Conservation (phyloP, 129 eudicot species). For the Glebionis coronaria region DNA sequence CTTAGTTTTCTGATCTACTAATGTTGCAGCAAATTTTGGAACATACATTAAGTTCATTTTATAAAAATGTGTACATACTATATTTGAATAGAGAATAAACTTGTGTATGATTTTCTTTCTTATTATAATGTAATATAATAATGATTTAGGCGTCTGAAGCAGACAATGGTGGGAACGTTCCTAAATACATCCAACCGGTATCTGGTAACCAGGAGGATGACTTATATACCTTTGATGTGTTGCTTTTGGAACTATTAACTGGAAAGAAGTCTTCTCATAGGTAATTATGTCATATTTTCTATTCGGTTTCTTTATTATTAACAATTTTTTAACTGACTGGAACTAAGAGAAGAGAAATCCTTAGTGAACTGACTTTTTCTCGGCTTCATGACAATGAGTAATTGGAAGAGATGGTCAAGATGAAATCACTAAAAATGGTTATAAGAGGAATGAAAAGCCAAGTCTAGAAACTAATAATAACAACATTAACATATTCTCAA, state of each 20-base stretch:
- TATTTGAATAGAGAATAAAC: background rate
- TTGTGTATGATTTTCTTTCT: background rate
- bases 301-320: background rate
- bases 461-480: conserved; percentile 61
- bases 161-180: conserved; percentile 61
- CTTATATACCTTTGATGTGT: conserved; percentile 77
- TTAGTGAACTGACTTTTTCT: conserved; percentile 74
- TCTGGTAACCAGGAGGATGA: conserved; percentile 58
- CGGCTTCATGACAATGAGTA: conserved; percentile 76
- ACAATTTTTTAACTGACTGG: conserved; percentile 34
- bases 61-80: no score
- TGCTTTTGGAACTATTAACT: conserved; percentile 83
- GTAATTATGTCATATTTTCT: background rate
- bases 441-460: conserved; percentile 61
- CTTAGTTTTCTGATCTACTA: background rate
- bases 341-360: conserved; percentile 60
- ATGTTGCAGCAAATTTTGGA: background rate
- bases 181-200: conserved; percentile 56
- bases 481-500: conserved; percentile 72
- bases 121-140: background rate
- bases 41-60: no score
- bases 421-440: conserved; percentile 60
- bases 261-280: conserved; percentile 70
- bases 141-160: conserved; percentile 71
- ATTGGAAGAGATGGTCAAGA: conserved; percentile 67